Evolutionary conservation across 352 stramenopile species (phyloP).

Genomic region (Phytophthora ramorum): DNA sequence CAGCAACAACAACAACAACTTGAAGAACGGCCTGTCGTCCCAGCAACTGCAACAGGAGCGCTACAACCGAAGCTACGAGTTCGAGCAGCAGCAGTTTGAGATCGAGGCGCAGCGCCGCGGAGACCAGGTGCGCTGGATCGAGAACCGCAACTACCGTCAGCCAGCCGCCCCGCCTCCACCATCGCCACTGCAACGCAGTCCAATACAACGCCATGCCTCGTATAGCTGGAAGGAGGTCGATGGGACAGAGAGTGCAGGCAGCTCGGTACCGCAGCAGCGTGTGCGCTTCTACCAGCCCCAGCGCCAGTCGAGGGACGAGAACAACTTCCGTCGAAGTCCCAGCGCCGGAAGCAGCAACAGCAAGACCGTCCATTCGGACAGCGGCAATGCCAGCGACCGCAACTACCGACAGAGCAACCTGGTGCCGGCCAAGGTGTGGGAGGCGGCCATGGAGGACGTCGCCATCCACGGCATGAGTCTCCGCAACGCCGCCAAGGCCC

Average conservation of each 20-base stretch:
- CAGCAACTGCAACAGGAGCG: slow-evolving; percentile 20
- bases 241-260: neutral
- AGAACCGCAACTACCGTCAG: slow-evolving; percentile 35
- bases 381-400: slow-evolving; percentile 33
- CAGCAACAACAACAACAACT: neutral
- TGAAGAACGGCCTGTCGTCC: slow-evolving; percentile 4
- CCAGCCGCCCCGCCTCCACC: slow-evolving; percentile 18
- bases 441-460: slow-evolving; percentile 72
- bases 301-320: slow-evolving; percentile 17
- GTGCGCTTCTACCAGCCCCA: slow-evolving; percentile 14
- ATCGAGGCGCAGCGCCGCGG: slow-evolving; percentile 19
- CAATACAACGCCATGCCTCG: slow-evolving; percentile 3
- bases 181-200: slow-evolving; percentile 16
- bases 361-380: slow-evolving; percentile 23
- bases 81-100: slow-evolving; percentile 24
- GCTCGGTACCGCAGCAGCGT: slow-evolving; percentile 8
- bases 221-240: slow-evolving; percentile 29
- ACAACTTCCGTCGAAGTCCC: slow-evolving; percentile 25
- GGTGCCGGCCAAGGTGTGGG: slow-evolving; percentile 67
- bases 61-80: slow-evolving; percentile 28
- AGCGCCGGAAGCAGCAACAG: slow-evolving; percentile 25
- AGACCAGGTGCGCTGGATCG: slow-evolving; percentile 19
- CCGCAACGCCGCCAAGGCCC: slow-evolving; percentile 61
- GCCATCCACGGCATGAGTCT: slow-evolving; percentile 77
- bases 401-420: slow-evolving; percentile 63